Conservation (phyloP, 176 grass and related monocot genomes). For the Phyllostachys edulis region DNA sequence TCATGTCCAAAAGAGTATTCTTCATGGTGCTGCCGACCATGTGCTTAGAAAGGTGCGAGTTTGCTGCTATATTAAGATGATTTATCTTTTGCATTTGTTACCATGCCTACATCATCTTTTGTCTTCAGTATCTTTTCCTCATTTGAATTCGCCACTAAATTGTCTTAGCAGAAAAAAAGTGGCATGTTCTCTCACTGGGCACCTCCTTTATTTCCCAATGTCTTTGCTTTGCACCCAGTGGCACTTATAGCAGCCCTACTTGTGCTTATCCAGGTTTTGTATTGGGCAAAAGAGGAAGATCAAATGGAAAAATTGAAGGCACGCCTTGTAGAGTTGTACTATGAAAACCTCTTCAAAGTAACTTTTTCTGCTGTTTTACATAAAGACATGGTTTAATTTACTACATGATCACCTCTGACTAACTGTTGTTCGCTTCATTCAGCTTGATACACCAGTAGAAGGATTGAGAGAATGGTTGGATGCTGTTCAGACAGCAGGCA, state of each 20-base stretch:
- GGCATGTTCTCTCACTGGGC: background rate
- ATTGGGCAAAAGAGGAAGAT: conserved; percentile 71
- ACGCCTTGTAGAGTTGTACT: conserved; percentile 72
- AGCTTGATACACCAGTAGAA: conserved; percentile 75
- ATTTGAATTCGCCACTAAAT: background rate
- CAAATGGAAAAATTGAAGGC: conserved; percentile 85
- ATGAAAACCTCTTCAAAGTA: conserved; percentile 86
- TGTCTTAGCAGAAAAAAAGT: background rate
- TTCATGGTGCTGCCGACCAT: conserved; percentile 82
- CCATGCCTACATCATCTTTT: background rate
- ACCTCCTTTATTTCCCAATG: background rate
- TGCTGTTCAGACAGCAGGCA: conserved; percentile 79
- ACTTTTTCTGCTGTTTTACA: background rate
- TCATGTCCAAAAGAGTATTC: conserved; percentile 62
- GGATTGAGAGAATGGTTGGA: conserved; percentile 96
- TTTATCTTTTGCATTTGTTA: background rate
- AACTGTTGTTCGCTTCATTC: conserved; percentile 9
- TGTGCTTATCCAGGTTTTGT: conserved; percentile 62
- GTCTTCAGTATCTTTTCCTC: background rate
- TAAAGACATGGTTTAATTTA: background rate
- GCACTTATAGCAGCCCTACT: conserved; percentile 9
- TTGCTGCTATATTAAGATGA: conserved; percentile 1
- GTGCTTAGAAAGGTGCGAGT: conserved; percentile 74
- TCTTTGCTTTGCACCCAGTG: background rate
- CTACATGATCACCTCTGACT: background rate